Evolutionary conservation across 805 yeast genomes (phyloP).

Genomic region (Kockiozyma suomiensis): DNA sequence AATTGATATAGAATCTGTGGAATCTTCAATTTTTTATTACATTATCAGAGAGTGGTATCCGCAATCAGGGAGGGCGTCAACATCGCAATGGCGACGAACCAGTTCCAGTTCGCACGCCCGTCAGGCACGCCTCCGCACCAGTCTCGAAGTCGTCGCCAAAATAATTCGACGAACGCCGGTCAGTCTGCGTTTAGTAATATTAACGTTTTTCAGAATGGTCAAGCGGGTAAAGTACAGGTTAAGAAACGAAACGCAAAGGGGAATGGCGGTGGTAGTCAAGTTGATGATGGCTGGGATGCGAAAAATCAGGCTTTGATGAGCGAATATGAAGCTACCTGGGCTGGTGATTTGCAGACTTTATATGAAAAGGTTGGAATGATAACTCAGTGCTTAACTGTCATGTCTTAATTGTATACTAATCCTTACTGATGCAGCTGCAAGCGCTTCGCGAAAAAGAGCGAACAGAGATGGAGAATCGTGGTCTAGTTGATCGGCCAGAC

Average conservation of each 20-base stretch:
- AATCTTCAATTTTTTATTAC: too few species aligned
- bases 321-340: slow-evolving; percentile 50
- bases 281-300: slow-evolving; percentile 30
- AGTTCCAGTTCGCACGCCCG: neutral
- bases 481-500: slow-evolving; percentile 86
- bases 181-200: slow-evolving; percentile 12
- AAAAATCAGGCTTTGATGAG: slow-evolving; percentile 30
- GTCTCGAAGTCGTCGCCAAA: neutral
- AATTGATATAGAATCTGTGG: neutral
- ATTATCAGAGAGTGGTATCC: too few species aligned
- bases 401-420: too few species aligned
- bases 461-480: slow-evolving; percentile 43
- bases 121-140: neutral
- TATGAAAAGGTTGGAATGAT: slow-evolving; percentile 62
- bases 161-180: neutral
- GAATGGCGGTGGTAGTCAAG: neutral
- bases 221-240: neutral
- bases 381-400: too few species aligned
- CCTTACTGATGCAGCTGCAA: slow-evolving; percentile 31
- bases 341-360: slow-evolving; percentile 64
- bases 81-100: slow-evolving; percentile 5
- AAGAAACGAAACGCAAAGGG: neutral
- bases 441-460: slow-evolving; percentile 34
- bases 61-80: too few species aligned
- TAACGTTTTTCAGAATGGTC: slow-evolving; percentile 7